A percentile compares a stretch with the other conserved stretches of the same genome.
These are phyloP conservation scores for Neurospora intermedia DNA, from an alignment of 495 filamentous ascomycete species.

Conservation along the genomic window DNA sequence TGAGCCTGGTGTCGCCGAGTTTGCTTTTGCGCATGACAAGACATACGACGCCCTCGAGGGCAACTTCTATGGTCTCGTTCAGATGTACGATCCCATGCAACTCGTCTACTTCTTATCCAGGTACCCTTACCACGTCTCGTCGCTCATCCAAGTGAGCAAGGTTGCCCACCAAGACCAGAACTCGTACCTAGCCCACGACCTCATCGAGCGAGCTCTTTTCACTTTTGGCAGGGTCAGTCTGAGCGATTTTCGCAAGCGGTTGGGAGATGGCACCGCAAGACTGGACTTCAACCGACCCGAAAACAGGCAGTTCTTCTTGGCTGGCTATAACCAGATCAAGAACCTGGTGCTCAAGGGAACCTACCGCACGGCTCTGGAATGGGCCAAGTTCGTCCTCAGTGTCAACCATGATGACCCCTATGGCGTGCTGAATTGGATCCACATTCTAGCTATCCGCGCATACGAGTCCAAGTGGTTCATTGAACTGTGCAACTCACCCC, in stretches of 20 bases:
- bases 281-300: conserved; percentile 70
- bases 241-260: conserved; percentile 60
- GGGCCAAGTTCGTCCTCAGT: conserved; percentile 73
- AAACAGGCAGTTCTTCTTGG: conserved; percentile 88
- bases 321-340: conserved; percentile 76
- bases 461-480: conserved; percentile 67
- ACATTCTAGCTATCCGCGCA: conserved; percentile 72
- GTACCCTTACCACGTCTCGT: conserved; percentile 79
- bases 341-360: conserved; percentile 84
- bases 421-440: conserved; percentile 62
- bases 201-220: conserved; percentile 86
- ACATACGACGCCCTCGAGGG: conserved; percentile 67
- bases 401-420: conserved; percentile 79
- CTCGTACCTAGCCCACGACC: conserved; percentile 70
- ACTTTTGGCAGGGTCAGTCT: conserved; percentile 79
- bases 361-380: conserved; percentile 85
- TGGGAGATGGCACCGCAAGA: conserved; percentile 69
- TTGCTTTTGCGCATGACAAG: conserved; percentile 63
- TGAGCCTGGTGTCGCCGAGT: conserved; percentile 46
- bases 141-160: conserved; percentile 84
- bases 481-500: conserved; percentile 51
- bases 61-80: conserved; percentile 68
- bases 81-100: conserved; percentile 66
- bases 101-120: conserved; percentile 34
- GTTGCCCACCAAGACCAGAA: conserved; percentile 85